A percentile compares a stretch with the other conserved stretches of the same genome.
Conservation (phyloP, 208 protist species). For the Leishmania gerbilli region DNA sequence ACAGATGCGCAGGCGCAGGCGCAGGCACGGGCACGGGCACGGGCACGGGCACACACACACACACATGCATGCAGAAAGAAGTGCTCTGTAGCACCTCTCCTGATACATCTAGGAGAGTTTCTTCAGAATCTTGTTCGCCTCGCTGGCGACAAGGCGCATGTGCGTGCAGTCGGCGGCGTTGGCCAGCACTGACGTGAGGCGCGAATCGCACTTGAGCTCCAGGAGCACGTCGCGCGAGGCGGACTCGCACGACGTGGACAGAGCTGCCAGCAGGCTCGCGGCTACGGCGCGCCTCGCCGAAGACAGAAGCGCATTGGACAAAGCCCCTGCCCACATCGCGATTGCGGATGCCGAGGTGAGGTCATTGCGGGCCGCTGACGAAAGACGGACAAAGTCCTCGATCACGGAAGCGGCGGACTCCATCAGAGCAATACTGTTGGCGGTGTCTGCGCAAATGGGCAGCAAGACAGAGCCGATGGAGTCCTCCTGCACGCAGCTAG, state of each 20-base stretch:
- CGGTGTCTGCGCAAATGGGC: conserved; percentile 44
- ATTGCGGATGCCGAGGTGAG: conserved; percentile 43
- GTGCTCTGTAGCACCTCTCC: background rate
- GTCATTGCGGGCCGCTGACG: conserved; percentile 38
- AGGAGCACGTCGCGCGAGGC: conserved; percentile 13
- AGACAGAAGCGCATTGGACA: conserved; percentile 30
- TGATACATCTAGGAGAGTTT: conserved; percentile 13
- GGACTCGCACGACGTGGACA: conserved; percentile 43
- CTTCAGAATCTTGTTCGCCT: conserved; percentile 33
- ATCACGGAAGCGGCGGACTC: conserved; percentile 56
- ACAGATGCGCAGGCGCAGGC: background rate
- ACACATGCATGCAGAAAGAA: background rate
- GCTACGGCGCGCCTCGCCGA: conserved; percentile 34
- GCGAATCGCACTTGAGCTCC: conserved; percentile 13
- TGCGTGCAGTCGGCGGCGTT: conserved; percentile 15
- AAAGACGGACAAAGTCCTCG: conserved; percentile 47
- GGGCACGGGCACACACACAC: too few species aligned
- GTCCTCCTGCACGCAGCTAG: conserved; percentile 33
- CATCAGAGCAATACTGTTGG: conserved; percentile 29
- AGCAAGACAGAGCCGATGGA: conserved; percentile 50
- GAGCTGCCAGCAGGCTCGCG: conserved; percentile 48
- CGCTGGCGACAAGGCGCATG: conserved; percentile 29
- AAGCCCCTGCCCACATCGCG: conserved; percentile 23
- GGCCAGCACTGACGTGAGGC: conserved; percentile 19
- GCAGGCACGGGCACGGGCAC: too few species aligned